Base-by-base conservation (phyloP, 75 land plant species). In the Azolla pinnata region DNA sequence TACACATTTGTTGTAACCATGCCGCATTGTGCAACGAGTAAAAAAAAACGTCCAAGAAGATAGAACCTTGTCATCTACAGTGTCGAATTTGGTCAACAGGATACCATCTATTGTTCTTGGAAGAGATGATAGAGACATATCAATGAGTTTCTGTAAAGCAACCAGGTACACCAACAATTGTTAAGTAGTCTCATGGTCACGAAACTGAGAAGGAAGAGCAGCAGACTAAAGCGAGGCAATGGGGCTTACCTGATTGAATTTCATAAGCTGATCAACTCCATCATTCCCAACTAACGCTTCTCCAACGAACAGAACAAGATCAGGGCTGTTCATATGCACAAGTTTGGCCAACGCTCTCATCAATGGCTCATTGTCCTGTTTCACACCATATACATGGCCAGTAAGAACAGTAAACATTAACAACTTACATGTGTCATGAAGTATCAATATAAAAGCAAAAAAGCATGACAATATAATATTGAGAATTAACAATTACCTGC, bases 271-370 rank as follows among this genome's bases (percentile, higher is more conserved):
- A 64, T 93, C 96, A 34, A 93, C 98, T 66, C 84, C 98, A 71
- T 93, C 98, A 71, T 93, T 93, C 29, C 98, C 98, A 33, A 93
- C 98, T 24, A 93, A 66, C 29, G 98, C 98, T 70, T 93, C 98
- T 56, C 98, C 98, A 64, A 93, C 98, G 72, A 93, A 93, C 25
- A 93, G 69, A 32, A 93, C 90, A 50, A 88, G 57, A 69, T 93
- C 90, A 29, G 98, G 98, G 54, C 52, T 79, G 66, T 93, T 93
- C 53, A 93, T 69, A 62, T 93, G 75, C 60, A 93, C 83, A 31
- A 93, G 87, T 67, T 88, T 93, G 44, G 98, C 86, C 18, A 93
- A 80, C 0, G 96, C 98, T 61, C 96, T 70, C 98, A 93, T 93
- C 54, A 93, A 46, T 34, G 96, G 96, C 51, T 93, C 98, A 71